Evolutionary conservation across 2,329 filamentous ascomycete species (phyloP).

Genomic region (Elsinoe australis): DNA sequence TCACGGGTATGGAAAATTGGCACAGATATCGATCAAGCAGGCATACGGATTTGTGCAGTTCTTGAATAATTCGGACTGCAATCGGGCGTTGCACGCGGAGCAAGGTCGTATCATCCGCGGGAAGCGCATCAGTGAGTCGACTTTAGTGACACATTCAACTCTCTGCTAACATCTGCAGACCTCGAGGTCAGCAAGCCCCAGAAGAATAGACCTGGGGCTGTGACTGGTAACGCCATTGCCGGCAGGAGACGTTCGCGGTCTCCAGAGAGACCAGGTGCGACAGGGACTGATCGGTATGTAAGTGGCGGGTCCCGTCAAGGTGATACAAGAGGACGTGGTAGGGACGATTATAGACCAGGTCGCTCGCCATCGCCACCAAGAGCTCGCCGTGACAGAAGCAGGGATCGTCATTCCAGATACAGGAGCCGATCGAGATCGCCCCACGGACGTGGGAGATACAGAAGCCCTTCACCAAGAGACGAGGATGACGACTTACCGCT

Average conservation of each 20-base stretch:
- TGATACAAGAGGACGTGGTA: constrained; percentile 2
- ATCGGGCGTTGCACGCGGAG: constrained; percentile 64
- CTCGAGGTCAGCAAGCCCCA: constrained; percentile 85
- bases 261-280: constrained; percentile 23
- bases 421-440: constrained; percentile 31
- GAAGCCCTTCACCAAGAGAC: constrained; percentile 53
- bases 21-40: constrained; percentile 93
- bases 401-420: constrained; percentile 30
- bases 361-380: constrained; percentile 42
- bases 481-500: constrained; percentile 60
- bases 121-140: constrained; percentile 78
- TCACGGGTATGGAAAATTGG: constrained; percentile 72
- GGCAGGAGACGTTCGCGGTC: constrained; percentile 38
- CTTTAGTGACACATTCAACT: not conserved
- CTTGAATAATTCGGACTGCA: constrained; percentile 65
- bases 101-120: constrained; percentile 77
- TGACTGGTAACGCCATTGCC: constrained; percentile 38
- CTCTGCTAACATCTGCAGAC: constrained; percentile 45
- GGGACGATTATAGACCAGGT: constrained; percentile 53
- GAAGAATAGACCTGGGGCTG: constrained; percentile 36
- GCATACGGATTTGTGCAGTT: constrained; percentile 97
- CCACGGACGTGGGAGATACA: constrained; percentile 35
- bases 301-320: constrained; percentile 39
- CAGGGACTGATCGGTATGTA: constrained; percentile 47
- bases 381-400: constrained; percentile 32